phyloP scores from a whole-genome alignment of 805 yeast species.

The Lachancea fermentati region DNA sequence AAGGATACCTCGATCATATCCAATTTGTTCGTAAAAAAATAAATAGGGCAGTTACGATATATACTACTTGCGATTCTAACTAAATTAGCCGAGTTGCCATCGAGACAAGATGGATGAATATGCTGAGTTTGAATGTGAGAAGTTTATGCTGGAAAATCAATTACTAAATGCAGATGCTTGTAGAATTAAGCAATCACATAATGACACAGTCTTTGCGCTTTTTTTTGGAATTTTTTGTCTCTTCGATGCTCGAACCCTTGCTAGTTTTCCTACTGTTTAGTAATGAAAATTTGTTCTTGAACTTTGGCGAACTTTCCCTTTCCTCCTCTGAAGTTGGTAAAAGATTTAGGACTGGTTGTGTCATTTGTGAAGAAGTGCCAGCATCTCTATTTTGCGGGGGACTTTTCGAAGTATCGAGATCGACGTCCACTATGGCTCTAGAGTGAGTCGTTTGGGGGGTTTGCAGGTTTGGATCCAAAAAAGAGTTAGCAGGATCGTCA shows the following conservation, averaged over 20 bases:
- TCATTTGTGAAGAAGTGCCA: neutral
- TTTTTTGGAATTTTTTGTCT: constrained; percentile 7
- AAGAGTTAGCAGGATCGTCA: neutral
- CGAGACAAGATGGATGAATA: too few species aligned
- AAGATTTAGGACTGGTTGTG: neutral
- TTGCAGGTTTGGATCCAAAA: neutral
- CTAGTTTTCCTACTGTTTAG: neutral
- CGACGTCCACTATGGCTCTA: neutral
- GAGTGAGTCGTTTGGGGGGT: neutral
- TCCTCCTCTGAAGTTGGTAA: neutral
- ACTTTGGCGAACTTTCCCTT: neutral
- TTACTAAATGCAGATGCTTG: too few species aligned
- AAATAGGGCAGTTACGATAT: too few species aligned
- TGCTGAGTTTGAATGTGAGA: too few species aligned
- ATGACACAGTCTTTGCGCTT: constrained; percentile 16
- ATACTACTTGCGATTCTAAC: too few species aligned
- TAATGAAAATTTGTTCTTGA: neutral
- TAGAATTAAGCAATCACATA: too few species aligned
- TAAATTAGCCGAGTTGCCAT: too few species aligned
- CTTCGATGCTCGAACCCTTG: neutral
- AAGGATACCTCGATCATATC: too few species aligned
- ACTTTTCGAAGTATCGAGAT: neutral
- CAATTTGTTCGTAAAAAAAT: too few species aligned
- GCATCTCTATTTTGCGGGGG: neutral
- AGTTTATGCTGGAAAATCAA: too few species aligned